Evolutionary conservation across 164 flowering plant species (phyloP).

Genomic region (Litsea cubeba): DNA sequence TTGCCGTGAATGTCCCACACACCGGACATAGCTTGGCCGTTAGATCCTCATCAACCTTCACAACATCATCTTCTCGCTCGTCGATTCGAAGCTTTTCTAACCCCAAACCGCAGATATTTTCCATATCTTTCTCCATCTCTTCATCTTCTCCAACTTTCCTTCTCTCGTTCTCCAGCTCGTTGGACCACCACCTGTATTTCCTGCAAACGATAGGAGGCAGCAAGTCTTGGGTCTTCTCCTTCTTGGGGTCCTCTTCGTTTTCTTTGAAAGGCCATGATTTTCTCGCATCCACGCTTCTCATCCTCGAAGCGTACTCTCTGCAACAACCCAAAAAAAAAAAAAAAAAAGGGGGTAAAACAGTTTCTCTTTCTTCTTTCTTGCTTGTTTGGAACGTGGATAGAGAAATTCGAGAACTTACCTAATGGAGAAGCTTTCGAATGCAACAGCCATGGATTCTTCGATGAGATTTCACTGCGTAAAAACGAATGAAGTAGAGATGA

Average conservation of each 20-base stretch:
- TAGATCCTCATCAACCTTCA: slow-evolving; percentile 7
- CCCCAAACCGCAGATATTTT: neutral
- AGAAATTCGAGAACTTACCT: slow-evolving; percentile 28
- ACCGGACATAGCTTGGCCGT: slow-evolving; percentile 41
- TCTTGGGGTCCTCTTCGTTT: slow-evolving; percentile 4
- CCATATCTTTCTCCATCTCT: neutral
- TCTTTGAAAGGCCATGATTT: slow-evolving; percentile 59
- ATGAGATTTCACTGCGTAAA: neutral
- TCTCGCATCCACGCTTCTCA: slow-evolving; percentile 41
- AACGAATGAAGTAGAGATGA: neutral
- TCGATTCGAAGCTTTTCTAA: neutral
- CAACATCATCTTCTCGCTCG: slow-evolving; percentile 3
- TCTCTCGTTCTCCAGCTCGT: slow-evolving; percentile 28
- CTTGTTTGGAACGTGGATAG: no score
- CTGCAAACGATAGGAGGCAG: slow-evolving; percentile 50
- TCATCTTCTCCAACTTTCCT: neutral
- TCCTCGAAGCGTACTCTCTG: slow-evolving; percentile 51
- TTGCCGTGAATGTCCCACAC: slow-evolving; percentile 27
- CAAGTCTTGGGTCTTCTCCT: slow-evolving; percentile 9
- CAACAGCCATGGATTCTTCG: slow-evolving; percentile 25
- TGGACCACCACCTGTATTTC: slow-evolving; percentile 55
- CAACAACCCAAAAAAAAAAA: neutral
- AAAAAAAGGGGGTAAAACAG: neutral
- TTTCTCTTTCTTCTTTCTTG: neutral
- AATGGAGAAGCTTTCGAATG: slow-evolving; percentile 48